phyloP scores from a whole-genome alignment of 169 alveolate species.

The Eimeria praecox region DNA sequence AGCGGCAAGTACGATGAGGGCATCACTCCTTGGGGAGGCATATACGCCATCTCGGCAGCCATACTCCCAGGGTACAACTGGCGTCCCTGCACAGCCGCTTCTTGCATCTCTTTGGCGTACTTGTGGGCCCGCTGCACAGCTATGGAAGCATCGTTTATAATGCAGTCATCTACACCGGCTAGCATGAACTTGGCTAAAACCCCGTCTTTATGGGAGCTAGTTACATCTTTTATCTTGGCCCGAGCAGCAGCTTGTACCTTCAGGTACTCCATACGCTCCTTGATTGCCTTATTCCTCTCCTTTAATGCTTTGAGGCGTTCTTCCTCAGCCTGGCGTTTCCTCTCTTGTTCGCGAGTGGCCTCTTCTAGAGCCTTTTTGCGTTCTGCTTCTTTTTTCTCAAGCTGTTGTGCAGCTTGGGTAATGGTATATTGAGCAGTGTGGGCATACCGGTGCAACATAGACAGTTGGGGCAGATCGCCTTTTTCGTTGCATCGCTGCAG shows the following conservation, averaged over 20 bases:
- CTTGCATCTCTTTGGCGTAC: constrained; percentile 70
- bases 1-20: constrained; percentile 71
- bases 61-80: constrained; percentile 29
- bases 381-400: constrained; percentile 39
- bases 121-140: constrained; percentile 73
- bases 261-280: constrained; percentile 48
- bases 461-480: constrained; percentile 61
- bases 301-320: constrained; percentile 32
- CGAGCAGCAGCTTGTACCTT: constrained; percentile 48
- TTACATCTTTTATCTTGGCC: constrained; percentile 11
- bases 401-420: constrained; percentile 53
- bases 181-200: constrained; percentile 52
- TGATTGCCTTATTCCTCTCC: constrained; percentile 31
- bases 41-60: constrained; percentile 73
- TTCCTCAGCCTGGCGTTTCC: constrained; percentile 25
- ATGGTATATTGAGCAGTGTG: constrained; percentile 75
- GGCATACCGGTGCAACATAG: constrained; percentile 66
- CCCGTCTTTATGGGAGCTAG: constrained; percentile 36
- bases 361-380: constrained; percentile 8
- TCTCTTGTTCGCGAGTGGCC: constrained; percentile 42
- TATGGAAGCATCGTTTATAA: constrained; percentile 38
- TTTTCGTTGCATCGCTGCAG: constrained; percentile 12
- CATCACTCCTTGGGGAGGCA: constrained; percentile 73
- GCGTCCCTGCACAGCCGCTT: constrained; percentile 79
- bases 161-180: constrained; percentile 51